Evolutionary conservation across 768 basidiomycete species (phyloP).

Genomic region (Tricholoma saponaceum): DNA sequence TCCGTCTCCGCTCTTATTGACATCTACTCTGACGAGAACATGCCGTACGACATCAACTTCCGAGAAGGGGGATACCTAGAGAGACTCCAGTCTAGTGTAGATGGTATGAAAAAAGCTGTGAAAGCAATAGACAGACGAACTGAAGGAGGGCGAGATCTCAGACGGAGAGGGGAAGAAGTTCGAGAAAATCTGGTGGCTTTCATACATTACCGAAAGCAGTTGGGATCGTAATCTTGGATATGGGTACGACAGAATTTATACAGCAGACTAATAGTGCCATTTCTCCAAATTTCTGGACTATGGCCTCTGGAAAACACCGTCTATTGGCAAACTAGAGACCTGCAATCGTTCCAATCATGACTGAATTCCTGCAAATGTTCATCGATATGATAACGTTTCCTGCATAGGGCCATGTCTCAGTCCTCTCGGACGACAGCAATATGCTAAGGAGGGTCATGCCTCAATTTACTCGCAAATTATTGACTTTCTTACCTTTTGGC

Average conservation of each 20-base stretch:
- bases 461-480: not conserved
- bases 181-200: conserved; percentile 75
- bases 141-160: conserved; percentile 61
- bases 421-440: conserved; percentile 17
- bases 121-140: conserved; percentile 64
- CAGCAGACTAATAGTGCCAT: too few relatives aligned
- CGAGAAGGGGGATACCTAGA: conserved; percentile 54
- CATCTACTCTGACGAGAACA: conserved; percentile 85
- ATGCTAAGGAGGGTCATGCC: conserved; percentile 10
- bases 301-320: too few relatives aligned
- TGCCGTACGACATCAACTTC: conserved; percentile 81
- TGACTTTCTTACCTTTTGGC: conserved; percentile 24
- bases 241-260: too few relatives aligned
- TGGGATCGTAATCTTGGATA: conserved; percentile 34
- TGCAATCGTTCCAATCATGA: not conserved
- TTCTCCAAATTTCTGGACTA: too few relatives aligned
- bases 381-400: too few relatives aligned
- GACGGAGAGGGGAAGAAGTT: conserved; percentile 69
- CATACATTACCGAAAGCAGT: conserved; percentile 61
- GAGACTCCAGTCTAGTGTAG: conserved; percentile 53
- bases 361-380: not conserved
- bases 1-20: conserved; percentile 82
- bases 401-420: not conserved
- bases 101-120: conserved; percentile 58
- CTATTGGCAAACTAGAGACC: too few relatives aligned